Percentiles rank a stretch among this genome's conserved stretches.
phyloP scores from a whole-genome alignment of 1,139 yeast species.

The Arxiozyma bovina region DNA sequence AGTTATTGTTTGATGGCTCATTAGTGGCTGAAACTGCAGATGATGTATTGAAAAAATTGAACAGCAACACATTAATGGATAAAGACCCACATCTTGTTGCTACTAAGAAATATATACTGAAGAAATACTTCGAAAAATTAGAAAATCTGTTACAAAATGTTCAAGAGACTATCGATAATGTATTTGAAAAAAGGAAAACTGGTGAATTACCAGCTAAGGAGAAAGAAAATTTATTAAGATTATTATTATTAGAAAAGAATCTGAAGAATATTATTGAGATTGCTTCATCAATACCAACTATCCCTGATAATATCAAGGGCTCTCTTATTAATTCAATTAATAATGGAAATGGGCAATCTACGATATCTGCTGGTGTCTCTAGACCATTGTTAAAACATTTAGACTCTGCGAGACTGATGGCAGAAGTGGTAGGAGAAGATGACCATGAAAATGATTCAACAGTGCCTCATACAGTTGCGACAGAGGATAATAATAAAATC shows the following conservation, averaged over 20 bases:
- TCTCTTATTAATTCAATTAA: slow-evolving; percentile 3
- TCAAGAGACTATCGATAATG: slow-evolving; percentile 50
- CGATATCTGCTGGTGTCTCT: neutral
- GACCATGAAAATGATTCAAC: slow-evolving; percentile 2
- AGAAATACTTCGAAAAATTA: slow-evolving; percentile 46
- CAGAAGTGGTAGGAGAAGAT: slow-evolving; percentile 12
- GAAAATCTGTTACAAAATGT: slow-evolving; percentile 47
- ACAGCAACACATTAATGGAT: slow-evolving; percentile 20
- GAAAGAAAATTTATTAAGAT: slow-evolving; percentile 58
- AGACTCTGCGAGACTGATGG: slow-evolving; percentile 17
- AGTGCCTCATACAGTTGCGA: slow-evolving; percentile 59
- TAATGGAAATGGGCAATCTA: neutral
- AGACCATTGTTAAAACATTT: slow-evolving; percentile 18
- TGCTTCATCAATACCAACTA: slow-evolving; percentile 30
- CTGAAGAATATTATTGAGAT: slow-evolving; percentile 55
- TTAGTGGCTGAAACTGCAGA: slow-evolving; percentile 60
- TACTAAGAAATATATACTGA: slow-evolving; percentile 34
- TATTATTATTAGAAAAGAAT: slow-evolving; percentile 57
- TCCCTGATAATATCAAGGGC: slow-evolving; percentile 1
- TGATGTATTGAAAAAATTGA: slow-evolving; percentile 38
- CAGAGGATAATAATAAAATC: slow-evolving; percentile 47
- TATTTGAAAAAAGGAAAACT: slow-evolving; percentile 49
- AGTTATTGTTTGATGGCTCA: slow-evolving; percentile 46
- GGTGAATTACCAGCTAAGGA: slow-evolving; percentile 55
- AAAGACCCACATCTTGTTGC: slow-evolving; percentile 21